Percentiles rank a stretch among this genome's conserved stretches.
phyloP scores from a whole-genome alignment of 257 asterid genomes.

The Cordia subcordata region DNA sequence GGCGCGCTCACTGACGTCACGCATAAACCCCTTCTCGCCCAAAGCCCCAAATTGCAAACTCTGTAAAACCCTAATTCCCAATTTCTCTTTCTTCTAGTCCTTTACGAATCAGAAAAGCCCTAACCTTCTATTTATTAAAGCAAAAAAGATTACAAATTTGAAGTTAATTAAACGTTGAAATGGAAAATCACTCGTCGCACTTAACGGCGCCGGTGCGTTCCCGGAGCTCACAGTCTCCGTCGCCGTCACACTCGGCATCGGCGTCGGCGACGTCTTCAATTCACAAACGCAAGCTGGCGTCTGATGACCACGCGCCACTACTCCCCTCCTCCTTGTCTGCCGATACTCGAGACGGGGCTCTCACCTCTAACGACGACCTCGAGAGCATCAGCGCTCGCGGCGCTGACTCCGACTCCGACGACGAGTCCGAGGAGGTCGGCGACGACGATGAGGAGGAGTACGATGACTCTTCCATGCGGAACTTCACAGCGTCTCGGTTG shows the following conservation, averaged over 20 bases:
- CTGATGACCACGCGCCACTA: constrained; percentile 85
- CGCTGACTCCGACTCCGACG: constrained; percentile 88
- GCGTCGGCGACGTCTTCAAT: constrained; percentile 95
- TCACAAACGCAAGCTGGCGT: constrained; percentile 72
- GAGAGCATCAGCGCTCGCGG: constrained; percentile 98
- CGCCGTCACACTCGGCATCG: constrained; percentile 98
- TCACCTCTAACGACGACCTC: constrained; percentile 88
- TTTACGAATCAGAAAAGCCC: not conserved
- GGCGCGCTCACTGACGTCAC: not conserved
- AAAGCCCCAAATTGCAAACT: not conserved
- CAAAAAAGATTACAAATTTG: not conserved
- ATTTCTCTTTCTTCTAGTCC: not conserved
- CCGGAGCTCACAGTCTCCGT: constrained; percentile 88
- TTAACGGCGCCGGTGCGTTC: constrained; percentile 84
- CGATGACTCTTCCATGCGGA: constrained; percentile 76
- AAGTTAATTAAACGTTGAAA: not conserved
- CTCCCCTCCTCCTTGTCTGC: constrained; percentile 85
- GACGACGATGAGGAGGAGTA: constrained; percentile 82
- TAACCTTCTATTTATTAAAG: too few relatives aligned
- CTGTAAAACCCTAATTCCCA: not conserved
- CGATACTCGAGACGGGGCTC: constrained; percentile 89
- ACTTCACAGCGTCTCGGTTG: constrained; percentile 78
- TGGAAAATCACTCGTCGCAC: constrained; percentile 29
- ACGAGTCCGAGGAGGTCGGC: constrained; percentile 83
- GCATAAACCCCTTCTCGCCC: not conserved